Conservation (phyloP, 1,284 basidiomycete genomes). For the Xerocomus nothofagi region DNA sequence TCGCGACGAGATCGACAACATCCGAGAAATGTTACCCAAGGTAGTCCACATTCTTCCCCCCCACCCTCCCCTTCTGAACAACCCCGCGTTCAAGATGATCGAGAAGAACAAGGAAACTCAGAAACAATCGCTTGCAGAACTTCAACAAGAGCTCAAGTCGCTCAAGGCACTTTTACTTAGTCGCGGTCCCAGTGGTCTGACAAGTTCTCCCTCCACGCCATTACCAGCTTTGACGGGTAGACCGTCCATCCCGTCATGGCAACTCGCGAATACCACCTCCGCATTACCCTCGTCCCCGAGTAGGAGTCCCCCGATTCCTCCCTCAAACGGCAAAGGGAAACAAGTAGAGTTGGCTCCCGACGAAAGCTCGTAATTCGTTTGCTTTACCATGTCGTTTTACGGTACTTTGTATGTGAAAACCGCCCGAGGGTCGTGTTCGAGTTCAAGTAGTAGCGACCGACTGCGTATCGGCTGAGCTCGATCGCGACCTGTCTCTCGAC, state of each 20-base stretch:
- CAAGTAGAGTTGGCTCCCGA: conserved; percentile 35
- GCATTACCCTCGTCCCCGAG: conserved; percentile 21
- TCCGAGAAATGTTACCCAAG: conserved; percentile 90
- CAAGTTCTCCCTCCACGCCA: conserved; percentile 52
- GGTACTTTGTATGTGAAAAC: conserved; percentile 5
- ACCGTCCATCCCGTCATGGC: conserved; percentile 88
- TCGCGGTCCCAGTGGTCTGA: conserved; percentile 40
- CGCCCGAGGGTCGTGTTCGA: not conserved
- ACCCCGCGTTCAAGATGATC: conserved; percentile 66
- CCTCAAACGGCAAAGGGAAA: conserved; percentile 46
- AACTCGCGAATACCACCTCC: conserved; percentile 49
- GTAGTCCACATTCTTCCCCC: conserved; percentile 41
- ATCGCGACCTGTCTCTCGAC: not conserved
- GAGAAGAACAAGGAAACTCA: conserved; percentile 90
- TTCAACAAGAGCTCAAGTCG: conserved; percentile 94
- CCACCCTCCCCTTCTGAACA: conserved; percentile 10
- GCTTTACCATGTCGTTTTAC: not conserved
- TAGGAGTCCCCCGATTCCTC: conserved; percentile 13
- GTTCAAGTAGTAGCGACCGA: not conserved
- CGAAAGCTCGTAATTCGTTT: conserved; percentile 19
- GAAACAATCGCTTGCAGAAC: conserved; percentile 73
- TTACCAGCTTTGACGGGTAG: conserved; percentile 46
- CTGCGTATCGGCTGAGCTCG: not conserved
- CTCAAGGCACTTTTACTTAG: conserved; percentile 91
- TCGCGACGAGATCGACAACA: conserved; percentile 86